Base-by-base conservation (phyloP, 345 rosid species). In the Gossypium rotundifolium region DNA sequence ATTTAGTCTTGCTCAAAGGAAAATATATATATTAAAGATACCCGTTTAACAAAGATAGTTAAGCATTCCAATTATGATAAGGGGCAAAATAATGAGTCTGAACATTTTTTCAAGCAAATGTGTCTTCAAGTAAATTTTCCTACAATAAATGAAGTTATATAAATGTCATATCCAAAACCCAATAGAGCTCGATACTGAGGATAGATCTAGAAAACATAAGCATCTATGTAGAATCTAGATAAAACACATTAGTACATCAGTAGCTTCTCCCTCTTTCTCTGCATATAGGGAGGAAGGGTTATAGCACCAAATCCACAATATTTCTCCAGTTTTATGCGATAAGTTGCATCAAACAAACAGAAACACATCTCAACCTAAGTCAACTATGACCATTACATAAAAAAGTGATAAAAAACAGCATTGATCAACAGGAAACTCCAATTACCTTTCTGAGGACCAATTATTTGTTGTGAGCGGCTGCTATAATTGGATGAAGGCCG, bases 401-500 rank as follows among this genome's bases (percentile, higher is more conserved):
- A 44, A 61, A 57, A 16, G 52, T 16, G 27, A 33, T 6, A 13
- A 55, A 13, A 55, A 74, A 59, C 11, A 52, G 46, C 11, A 48
- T 12, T 61, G n/a, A 20, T 20, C 40, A 62, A 25, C 17, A 72
- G 9, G 29, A 48, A n/a, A 11, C 16, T 52, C 52, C 49, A 52
- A 33, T 45, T 74, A 91, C 98, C 98, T 87, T 88, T 93, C 65
- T 85, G 93, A 64, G 86, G 68, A 72, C 91, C 93, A 76, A 74
- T 71, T 66, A 80, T 75, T 79, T 87, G 94, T 79, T 87, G 95
- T 11, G 94, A 83, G 55, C 89, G 85, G 78, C 77, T 85, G 81
- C 83, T 81, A 82, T 90, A 87, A 82, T 88, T 90, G 59, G 97
- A 90, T 57, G 95, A 83, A 78, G 93, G 94, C 72, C 93, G 86